Conservation (phyloP, 2,329 filamentous ascomycete species). For the Aspergillus fumigatiaffinis region DNA sequence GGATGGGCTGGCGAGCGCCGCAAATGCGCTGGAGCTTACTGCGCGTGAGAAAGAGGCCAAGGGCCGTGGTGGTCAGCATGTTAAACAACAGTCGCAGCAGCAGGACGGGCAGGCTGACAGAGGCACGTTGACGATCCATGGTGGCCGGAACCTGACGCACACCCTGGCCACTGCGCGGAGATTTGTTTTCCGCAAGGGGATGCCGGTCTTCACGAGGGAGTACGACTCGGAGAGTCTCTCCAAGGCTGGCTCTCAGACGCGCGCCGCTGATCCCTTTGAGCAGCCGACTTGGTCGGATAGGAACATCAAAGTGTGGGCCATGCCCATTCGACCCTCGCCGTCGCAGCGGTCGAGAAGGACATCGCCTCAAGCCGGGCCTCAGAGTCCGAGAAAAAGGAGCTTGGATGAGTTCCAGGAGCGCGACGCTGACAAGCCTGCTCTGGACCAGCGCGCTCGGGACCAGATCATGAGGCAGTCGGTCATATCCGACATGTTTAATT, state of each 20-base stretch:
- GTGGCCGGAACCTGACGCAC: slow-evolving; percentile 74
- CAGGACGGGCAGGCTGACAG: slow-evolving; percentile 26
- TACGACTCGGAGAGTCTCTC: slow-evolving; percentile 42
- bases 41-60: slow-evolving; percentile 39
- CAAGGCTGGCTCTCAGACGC: slow-evolving; percentile 18
- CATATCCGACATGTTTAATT: slow-evolving; percentile 75
- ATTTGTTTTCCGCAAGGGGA: slow-evolving; percentile 81
- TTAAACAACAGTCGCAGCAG: slow-evolving; percentile 22
- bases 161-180: slow-evolving; percentile 74
- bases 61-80: slow-evolving; percentile 4
- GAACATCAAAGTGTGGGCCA: slow-evolving; percentile 78
- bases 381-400: slow-evolving; percentile 45
- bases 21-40: slow-evolving; percentile 42
- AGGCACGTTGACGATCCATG: slow-evolving; percentile 63
- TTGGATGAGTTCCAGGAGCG: slow-evolving; percentile 46
- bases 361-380: slow-evolving; percentile 22
- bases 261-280: slow-evolving; percentile 22
- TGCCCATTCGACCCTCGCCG: slow-evolving; percentile 51
- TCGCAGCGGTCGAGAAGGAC: slow-evolving; percentile 15
- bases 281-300: slow-evolving; percentile 71
- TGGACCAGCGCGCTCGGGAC: slow-evolving; percentile 32
- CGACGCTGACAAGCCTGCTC: slow-evolving; percentile 1
- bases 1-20: slow-evolving; percentile 55
- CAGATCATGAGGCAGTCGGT: slow-evolving; percentile 57
- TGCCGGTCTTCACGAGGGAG: slow-evolving; percentile 71